These are phyloP conservation scores for Aureobasidium sp. DNA, from an alignment of 2,329 filamentous ascomycete genomes.

Conservation along the genomic window DNA sequence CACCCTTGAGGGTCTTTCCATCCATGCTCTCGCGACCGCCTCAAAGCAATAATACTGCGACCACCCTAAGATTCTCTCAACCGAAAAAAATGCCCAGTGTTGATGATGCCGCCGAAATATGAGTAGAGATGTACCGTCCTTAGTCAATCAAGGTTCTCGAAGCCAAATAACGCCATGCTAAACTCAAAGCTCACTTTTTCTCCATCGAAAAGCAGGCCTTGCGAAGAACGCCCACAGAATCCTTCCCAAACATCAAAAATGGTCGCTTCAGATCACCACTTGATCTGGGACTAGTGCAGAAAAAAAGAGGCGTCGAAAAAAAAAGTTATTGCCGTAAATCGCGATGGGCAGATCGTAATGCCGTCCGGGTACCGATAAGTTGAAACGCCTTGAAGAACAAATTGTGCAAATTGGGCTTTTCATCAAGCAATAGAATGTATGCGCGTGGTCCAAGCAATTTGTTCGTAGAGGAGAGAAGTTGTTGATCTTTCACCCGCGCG, in stretches of 20 bases:
- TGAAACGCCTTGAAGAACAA: neutral
- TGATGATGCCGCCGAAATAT: constrained; percentile 10
- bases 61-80: constrained; percentile 3
- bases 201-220: constrained; percentile 1
- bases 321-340: constrained; percentile 4
- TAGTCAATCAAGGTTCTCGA: neutral
- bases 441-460: neutral
- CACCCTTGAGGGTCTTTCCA: neutral
- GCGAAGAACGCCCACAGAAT: constrained; percentile 5
- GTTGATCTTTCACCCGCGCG: neutral
- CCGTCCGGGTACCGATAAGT: constrained; percentile 10
- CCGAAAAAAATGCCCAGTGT: constrained; percentile 1
- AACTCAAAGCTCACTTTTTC: constrained; percentile 13
- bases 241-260: constrained; percentile 7
- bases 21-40: constrained; percentile 1
- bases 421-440: neutral
- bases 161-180: constrained; percentile 15
- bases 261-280: constrained; percentile 2
- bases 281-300: constrained; percentile 1
- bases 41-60: neutral
- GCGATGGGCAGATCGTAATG: neutral
- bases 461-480: neutral
- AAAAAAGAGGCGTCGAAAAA: neutral
- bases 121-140: constrained; percentile 4
- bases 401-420: neutral